Evolutionary conservation across 805 yeast species (phyloP), one percentile per base, ranked within the genome.

Genomic region (Saturnispora dispora): DNA sequence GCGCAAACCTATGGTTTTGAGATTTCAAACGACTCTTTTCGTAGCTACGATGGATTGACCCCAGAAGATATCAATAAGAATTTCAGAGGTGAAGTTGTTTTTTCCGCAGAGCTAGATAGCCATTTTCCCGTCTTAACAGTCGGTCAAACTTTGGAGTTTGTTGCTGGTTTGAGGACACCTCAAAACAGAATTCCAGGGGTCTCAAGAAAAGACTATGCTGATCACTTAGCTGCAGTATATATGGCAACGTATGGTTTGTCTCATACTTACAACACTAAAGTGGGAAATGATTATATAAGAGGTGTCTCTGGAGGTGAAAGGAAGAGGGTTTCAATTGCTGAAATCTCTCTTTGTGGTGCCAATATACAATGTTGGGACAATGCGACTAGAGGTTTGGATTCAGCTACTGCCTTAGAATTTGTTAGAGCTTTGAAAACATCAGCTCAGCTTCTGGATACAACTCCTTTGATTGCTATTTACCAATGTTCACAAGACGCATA

Each of bases 291-390:
- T 56, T 78, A 70, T 53, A 71, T 79, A 35, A 73, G 83, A 67
- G 85, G 85, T 67, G 79, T 79, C 48, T 78, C 83, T 27, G 85
- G 84, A 63, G 84, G 85, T 71, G 84, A 80, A 64, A 71, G 84
- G 60, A 80, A 79, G 64, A 72, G 85, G 69, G 82, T 80, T 22
- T 77, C 82, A 15, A 79, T 80, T 63, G 82, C 82, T 23, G 85
- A 80, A 60, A 81, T 63, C 23, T 63, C 70, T 9, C 57, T 66
- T 30, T 64, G 67, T 60, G 70, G 68, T 46, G 60, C 66, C 33
- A 65, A 63, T 47, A 50, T 78, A 42, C 80, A 78, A 59, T 76
- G 80, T 65, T 78, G 83, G 82, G 83, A 82, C 71, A 82, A 82
- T 61, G 77, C 85, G 13, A 82, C 86, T 23, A 77, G 87, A 71